Conservation (phyloP, 192 early-diverging fungal species). For the Linnemannia hyalina region DNA sequence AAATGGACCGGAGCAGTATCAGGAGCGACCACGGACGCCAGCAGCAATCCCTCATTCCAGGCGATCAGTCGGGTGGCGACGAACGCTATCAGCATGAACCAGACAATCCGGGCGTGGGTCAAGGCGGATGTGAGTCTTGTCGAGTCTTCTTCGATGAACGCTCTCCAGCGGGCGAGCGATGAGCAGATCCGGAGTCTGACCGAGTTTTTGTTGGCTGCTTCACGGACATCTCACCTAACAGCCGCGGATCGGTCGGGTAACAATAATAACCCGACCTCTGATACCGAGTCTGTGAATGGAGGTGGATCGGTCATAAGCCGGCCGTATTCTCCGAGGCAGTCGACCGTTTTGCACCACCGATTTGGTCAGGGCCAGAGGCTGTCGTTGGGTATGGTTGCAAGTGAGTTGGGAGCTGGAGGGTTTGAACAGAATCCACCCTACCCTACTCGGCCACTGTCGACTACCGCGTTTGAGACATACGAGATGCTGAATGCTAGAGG, state of each 20-base stretch:
- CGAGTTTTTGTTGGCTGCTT: constrained; percentile 21
- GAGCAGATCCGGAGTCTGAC: constrained; percentile 51
- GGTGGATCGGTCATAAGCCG: constrained; percentile 8
- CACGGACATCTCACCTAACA: background rate
- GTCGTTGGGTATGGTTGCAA: constrained; percentile 27
- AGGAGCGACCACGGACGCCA: background rate
- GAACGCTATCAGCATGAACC: constrained; percentile 42
- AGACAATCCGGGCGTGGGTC: constrained; percentile 39
- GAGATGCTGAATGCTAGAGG: background rate
- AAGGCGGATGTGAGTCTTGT: constrained; percentile 43
- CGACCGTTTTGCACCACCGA: constrained; percentile 1
- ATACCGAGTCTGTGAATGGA: constrained; percentile 3
- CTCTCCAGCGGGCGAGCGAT: constrained; percentile 37
- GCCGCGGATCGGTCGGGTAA: background rate
- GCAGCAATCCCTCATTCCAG: background rate
- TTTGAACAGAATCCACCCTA: constrained; percentile 1
- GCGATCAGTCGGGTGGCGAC: constrained; percentile 34
- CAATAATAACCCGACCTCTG: constrained; percentile 8
- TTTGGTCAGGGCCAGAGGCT: constrained; percentile 28
- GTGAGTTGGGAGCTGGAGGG: constrained; percentile 20
- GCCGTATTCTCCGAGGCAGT: constrained; percentile 27
- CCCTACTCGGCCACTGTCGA: constrained; percentile 22
- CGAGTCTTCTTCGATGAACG: constrained; percentile 41
- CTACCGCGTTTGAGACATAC: background rate
- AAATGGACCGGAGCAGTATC: background rate